These are phyloP conservation scores for Komagataella populi DNA, from an alignment of 805 yeast species.

Conservation along the genomic window DNA sequence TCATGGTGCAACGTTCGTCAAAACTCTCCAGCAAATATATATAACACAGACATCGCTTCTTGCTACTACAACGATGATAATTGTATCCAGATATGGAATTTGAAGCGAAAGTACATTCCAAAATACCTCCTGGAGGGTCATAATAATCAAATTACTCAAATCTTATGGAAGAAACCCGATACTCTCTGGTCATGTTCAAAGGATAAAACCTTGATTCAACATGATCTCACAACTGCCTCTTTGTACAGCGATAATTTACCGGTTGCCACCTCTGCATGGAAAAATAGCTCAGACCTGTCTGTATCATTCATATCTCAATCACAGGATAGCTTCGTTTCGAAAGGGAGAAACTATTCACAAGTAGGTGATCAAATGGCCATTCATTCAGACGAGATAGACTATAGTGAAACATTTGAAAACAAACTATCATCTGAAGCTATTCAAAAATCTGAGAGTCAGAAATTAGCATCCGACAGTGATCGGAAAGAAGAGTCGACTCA, in stretches of 20 bases:
- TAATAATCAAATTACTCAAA: slow-evolving; percentile 36
- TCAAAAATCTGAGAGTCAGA: not conserved
- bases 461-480: not conserved
- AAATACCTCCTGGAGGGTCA: slow-evolving; percentile 36
- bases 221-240: slow-evolving; percentile 29
- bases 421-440: not conserved
- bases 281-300: slow-evolving; percentile 13
- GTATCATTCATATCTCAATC: not conserved
- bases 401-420: not conserved
- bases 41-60: slow-evolving; percentile 57
- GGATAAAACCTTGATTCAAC: slow-evolving; percentile 33
- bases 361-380: not conserved
- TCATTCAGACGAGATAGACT: not conserved
- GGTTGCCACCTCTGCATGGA: slow-evolving; percentile 45
- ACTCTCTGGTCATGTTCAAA: slow-evolving; percentile 34
- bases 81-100: slow-evolving; percentile 53
- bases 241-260: slow-evolving; percentile 36
- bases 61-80: slow-evolving; percentile 66
- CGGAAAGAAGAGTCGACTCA: not conserved
- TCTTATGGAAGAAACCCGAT: slow-evolving; percentile 36
- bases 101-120: slow-evolving; percentile 64
- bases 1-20: slow-evolving; percentile 42
- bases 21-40: slow-evolving; percentile 17
- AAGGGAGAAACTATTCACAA: not conserved
- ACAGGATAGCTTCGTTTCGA: not conserved